phyloP scores from a whole-genome alignment of 78 protist species.

The Blattamonas nauphoetae region DNA sequence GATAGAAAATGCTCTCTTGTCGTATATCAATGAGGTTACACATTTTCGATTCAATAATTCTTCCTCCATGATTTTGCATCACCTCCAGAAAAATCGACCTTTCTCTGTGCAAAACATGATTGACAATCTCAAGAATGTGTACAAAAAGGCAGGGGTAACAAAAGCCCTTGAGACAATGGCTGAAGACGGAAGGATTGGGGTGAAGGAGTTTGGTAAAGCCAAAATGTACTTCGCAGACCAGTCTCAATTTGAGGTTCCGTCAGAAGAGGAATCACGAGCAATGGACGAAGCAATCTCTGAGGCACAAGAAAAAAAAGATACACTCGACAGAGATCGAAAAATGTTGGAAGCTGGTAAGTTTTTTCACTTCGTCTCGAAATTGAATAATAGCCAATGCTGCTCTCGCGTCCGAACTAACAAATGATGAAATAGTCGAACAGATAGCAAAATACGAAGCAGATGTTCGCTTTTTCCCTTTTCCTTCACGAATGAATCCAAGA shows the following conservation, averaged over 20 bases:
- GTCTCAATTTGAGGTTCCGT: constrained; percentile 6
- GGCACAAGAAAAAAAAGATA: not conserved
- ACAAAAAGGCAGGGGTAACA: not conserved
- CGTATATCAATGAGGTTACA: not conserved
- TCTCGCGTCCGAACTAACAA: not conserved
- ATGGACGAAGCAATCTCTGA: not conserved
- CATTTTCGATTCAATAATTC: not conserved
- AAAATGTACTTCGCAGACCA: constrained; percentile 4
- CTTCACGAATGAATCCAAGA: no score
- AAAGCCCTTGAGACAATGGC: not conserved
- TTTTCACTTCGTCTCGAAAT: not conserved
- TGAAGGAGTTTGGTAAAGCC: not conserved
- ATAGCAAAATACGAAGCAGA: not conserved
- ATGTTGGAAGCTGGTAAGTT: not conserved
- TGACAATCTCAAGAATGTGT: not conserved
- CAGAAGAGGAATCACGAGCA: not conserved
- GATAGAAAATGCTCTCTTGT: not conserved
- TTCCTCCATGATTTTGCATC: not conserved
- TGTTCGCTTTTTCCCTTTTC: no score
- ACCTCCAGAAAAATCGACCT: constrained; percentile 1
- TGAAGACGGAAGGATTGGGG: not conserved
- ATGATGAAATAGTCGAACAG: not conserved
- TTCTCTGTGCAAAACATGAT: not conserved
- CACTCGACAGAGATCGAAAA: not conserved
- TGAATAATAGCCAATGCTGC: not conserved